A percentile compares a stretch with the other conserved stretches of the same genome.
Evolutionary conservation across 306 rosid genomes (phyloP).

Genomic region (Styphnolobium japonicum): DNA sequence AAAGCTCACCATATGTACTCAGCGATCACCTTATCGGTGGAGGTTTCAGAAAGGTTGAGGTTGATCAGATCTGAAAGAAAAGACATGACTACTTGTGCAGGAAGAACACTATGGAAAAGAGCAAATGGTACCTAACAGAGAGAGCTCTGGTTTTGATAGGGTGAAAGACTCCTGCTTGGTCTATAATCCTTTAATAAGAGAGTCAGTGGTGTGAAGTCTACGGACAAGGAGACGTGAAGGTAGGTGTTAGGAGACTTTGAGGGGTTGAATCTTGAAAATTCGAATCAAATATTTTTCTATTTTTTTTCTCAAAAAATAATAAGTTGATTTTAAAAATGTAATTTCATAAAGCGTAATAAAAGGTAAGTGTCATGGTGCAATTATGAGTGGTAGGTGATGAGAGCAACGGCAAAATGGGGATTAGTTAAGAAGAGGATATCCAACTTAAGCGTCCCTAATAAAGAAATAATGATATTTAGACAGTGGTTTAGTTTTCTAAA

Average conservation of each 20-base stretch:
- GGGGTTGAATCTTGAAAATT: not conserved
- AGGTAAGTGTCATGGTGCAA: too few species aligned
- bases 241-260: not conserved
- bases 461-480: too few species aligned
- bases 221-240: not conserved
- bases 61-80: constrained; percentile 30
- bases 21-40: constrained; percentile 32
- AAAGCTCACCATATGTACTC: constrained; percentile 48
- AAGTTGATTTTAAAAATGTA: too few species aligned
- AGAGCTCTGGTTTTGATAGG: not conserved
- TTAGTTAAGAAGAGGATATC: too few species aligned
- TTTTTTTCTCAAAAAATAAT: too few species aligned
- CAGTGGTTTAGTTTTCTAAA: too few species aligned
- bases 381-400: too few species aligned
- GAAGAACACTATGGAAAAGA: not conserved
- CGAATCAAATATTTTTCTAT: not conserved
- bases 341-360: too few species aligned
- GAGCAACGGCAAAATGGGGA: too few species aligned
- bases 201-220: not conserved
- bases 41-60: constrained; percentile 25
- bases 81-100: not conserved
- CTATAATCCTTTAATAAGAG: not conserved
- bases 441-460: too few species aligned
- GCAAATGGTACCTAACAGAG: not conserved
- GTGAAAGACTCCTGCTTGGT: too few species aligned